phyloP scores from a whole-genome alignment of 768 basidiomycete species.

The Suillus brevipes region DNA sequence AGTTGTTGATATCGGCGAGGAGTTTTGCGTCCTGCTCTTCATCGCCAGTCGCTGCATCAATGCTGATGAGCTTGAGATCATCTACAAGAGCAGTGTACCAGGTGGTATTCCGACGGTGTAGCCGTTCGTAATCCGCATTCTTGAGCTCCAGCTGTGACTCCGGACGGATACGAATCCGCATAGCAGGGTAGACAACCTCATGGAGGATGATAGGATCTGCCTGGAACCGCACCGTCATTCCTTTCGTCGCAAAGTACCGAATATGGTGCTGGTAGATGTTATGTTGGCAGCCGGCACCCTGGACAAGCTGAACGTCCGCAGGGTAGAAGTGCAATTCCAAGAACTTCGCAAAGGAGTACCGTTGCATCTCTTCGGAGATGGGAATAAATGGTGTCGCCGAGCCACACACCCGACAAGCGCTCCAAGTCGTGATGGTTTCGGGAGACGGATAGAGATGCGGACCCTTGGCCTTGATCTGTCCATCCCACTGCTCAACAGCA shows the following conservation, averaged over 20 bases:
- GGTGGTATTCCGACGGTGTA: conserved; percentile 66
- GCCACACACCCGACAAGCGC: conserved; percentile 76
- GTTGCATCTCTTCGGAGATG: conserved; percentile 87
- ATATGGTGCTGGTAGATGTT: conserved; percentile 93
- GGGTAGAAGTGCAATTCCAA: conserved; percentile 96
- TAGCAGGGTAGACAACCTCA: conserved; percentile 88
- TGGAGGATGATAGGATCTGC: conserved; percentile 79
- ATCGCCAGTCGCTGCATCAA: conserved; percentile 79
- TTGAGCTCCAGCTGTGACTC: conserved; percentile 88
- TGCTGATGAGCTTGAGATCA: conserved; percentile 73
- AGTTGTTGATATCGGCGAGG: conserved; percentile 57
- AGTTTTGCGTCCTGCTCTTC: conserved; percentile 67
- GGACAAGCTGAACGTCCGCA: conserved; percentile 78
- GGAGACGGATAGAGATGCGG: conserved; percentile 57
- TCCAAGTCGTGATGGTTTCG: conserved; percentile 89
- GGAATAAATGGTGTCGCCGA: conserved; percentile 85
- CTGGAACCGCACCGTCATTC: conserved; percentile 87
- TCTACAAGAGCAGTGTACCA: conserved; percentile 80
- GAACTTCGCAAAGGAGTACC: conserved; percentile 95
- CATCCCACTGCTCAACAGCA: conserved; percentile 87
- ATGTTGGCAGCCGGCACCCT: conserved; percentile 88
- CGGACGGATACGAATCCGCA: conserved; percentile 80
- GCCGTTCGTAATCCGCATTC: conserved; percentile 82
- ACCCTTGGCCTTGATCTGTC: conserved; percentile 56
- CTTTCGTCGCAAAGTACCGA: conserved; percentile 83